These are phyloP conservation scores for Globisporangium middletonii DNA, from an alignment of 352 stramenopile species.

Conservation along the genomic window DNA sequence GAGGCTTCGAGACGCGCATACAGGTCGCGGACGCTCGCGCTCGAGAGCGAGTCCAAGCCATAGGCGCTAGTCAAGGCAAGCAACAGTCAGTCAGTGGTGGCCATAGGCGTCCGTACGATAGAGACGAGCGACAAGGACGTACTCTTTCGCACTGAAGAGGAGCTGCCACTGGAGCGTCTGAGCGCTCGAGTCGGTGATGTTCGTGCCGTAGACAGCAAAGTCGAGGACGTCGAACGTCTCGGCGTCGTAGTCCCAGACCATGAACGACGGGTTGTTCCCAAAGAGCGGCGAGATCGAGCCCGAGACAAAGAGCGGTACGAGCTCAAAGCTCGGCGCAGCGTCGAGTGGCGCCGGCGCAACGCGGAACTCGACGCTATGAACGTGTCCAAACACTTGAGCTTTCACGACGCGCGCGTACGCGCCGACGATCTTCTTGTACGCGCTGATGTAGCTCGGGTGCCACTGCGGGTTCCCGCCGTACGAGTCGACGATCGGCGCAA, in stretches of 20 bases:
- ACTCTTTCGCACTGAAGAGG: slow-evolving; percentile 43
- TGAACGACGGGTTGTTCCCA: slow-evolving; percentile 89
- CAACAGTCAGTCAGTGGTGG: neutral
- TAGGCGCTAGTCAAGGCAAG: slow-evolving; percentile 28
- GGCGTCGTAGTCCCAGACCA: slow-evolving; percentile 70
- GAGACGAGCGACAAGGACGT: neutral
- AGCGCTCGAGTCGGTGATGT: slow-evolving; percentile 33
- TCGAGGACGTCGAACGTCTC: slow-evolving; percentile 67
- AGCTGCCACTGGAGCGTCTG: slow-evolving; percentile 35
- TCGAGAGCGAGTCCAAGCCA: slow-evolving; percentile 43
- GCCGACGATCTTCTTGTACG: slow-evolving; percentile 73
- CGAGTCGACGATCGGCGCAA: slow-evolving; percentile 87
- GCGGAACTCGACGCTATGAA: slow-evolving; percentile 91
- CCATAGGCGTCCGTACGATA: too few species aligned
- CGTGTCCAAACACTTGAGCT: slow-evolving; percentile 88
- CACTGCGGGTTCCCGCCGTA: slow-evolving; percentile 80
- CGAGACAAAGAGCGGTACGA: slow-evolving; percentile 73
- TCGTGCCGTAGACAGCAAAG: slow-evolving; percentile 71
- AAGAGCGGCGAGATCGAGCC: slow-evolving; percentile 88
- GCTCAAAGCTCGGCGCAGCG: slow-evolving; percentile 10
- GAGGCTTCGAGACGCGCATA: slow-evolving; percentile 45
- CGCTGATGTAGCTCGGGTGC: slow-evolving; percentile 76
- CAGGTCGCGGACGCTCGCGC: slow-evolving; percentile 32
- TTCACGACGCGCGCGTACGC: slow-evolving; percentile 65
- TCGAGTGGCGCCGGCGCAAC: slow-evolving; percentile 24